Conservation (phyloP, 352 stramenopile species). For the Aphanomyces invadans region DNA sequence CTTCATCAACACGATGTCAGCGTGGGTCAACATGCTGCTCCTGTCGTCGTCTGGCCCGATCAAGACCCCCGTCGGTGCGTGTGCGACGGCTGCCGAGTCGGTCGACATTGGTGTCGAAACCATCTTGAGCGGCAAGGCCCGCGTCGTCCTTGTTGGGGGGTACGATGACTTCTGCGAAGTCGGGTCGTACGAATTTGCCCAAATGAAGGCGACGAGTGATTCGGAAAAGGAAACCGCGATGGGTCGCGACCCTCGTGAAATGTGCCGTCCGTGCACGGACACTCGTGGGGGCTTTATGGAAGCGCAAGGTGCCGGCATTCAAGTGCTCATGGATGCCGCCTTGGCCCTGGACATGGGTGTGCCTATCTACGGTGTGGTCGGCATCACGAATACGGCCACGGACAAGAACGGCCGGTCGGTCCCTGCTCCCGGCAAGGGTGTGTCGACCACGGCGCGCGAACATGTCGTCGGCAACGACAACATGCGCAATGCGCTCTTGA, state of each 20-base stretch:
- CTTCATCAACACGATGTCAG: slow-evolving; percentile 85
- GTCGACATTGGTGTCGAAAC: slow-evolving; percentile 84
- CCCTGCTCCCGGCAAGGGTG: slow-evolving; percentile 74
- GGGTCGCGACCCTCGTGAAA: slow-evolving; percentile 71
- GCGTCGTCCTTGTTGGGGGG: slow-evolving; percentile 75
- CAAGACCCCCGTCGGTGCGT: slow-evolving; percentile 82
- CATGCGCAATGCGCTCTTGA: slow-evolving; percentile 34
- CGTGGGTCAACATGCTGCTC: slow-evolving; percentile 87
- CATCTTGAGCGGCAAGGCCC: slow-evolving; percentile 81
- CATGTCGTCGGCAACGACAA: slow-evolving; percentile 13
- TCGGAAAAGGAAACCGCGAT: slow-evolving; percentile 71
- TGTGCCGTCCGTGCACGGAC: slow-evolving; percentile 74
- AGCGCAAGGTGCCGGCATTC: slow-evolving; percentile 78
- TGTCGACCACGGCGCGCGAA: slow-evolving; percentile 79
- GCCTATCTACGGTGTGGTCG: slow-evolving; percentile 80
- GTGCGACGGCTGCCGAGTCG: slow-evolving; percentile 77
- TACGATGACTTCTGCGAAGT: slow-evolving; percentile 86
- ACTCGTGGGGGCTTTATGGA: slow-evolving; percentile 85
- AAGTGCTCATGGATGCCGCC: slow-evolving; percentile 82
- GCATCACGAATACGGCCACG: slow-evolving; percentile 75
- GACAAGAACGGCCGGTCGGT: slow-evolving; percentile 84
- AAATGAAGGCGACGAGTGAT: slow-evolving; percentile 85
- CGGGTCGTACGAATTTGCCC: slow-evolving; percentile 77
- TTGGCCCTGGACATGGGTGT: slow-evolving; percentile 81
- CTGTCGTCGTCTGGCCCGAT: slow-evolving; percentile 81